phyloP scores from a whole-genome alignment of 352 stramenopile species.

The Pythium phragmiticola region DNA sequence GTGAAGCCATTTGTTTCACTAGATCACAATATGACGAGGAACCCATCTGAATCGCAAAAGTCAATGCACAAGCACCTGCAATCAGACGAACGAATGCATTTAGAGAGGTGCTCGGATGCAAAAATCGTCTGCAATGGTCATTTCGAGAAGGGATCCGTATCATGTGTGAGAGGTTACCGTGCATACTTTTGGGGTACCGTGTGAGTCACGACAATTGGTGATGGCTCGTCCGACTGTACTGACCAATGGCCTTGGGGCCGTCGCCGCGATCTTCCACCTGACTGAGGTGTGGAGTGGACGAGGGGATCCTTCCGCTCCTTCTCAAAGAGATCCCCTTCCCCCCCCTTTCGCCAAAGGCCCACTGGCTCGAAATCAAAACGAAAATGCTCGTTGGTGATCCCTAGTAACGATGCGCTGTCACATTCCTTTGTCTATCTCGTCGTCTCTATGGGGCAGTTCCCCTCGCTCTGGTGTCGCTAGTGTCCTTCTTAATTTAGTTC shows the following conservation, averaged over 20 bases:
- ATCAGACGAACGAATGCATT: slow-evolving; percentile 10
- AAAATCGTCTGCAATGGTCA: not conserved
- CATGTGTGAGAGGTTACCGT: slow-evolving; percentile 1
- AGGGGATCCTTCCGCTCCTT: too few relatives aligned
- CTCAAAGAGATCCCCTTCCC: too few relatives aligned
- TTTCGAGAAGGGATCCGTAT: slow-evolving; percentile 1
- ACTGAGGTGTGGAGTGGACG: too few relatives aligned
- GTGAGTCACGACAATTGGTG: not conserved
- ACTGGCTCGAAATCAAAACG: too few relatives aligned
- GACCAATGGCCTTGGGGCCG: too few relatives aligned
- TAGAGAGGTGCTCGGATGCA: not conserved
- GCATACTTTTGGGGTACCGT: slow-evolving; percentile 8
- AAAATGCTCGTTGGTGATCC: too few relatives aligned
- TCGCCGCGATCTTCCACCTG: not conserved
- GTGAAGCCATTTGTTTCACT: slow-evolving; percentile 22
- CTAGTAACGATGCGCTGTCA: not conserved
- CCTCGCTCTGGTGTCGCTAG: not conserved
- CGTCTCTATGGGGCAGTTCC: not conserved
- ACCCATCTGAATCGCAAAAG: slow-evolving; percentile 3
- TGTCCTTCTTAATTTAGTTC: slow-evolving; percentile 2
- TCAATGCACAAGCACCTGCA: not conserved
- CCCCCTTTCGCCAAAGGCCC: not conserved
- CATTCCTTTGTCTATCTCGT: not conserved
- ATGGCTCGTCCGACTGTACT: slow-evolving; percentile 13
- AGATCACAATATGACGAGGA: slow-evolving; percentile 10